A percentile compares a stretch with the other conserved stretches of the same genome.
These are phyloP conservation scores for Beauveria medogensis DNA, from an alignment of 2,329 filamentous ascomycete species.

Conservation along the genomic window DNA sequence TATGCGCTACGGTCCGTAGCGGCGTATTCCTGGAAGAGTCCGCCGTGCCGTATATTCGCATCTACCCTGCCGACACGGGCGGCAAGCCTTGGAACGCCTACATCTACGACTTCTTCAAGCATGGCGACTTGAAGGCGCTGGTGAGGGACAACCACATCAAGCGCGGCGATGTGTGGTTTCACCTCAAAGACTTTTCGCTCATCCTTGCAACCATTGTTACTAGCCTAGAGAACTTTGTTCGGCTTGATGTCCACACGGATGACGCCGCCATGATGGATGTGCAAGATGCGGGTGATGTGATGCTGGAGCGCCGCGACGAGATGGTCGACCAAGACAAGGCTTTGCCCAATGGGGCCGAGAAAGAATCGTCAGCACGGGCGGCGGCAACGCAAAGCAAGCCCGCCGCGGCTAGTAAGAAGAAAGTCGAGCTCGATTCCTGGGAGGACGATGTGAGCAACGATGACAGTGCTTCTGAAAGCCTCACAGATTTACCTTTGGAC, in stretches of 20 bases:
- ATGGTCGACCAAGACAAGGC: not conserved
- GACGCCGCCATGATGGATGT: slow-evolving; percentile 33
- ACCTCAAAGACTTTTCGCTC: slow-evolving; percentile 32
- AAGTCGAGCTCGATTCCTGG: slow-evolving; percentile 40
- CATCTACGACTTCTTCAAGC: slow-evolving; percentile 69
- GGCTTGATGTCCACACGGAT: slow-evolving; percentile 28
- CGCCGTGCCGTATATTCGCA: slow-evolving; percentile 59
- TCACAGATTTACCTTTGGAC: not conserved
- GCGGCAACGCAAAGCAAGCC: not conserved
- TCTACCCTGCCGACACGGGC: slow-evolving; percentile 48
- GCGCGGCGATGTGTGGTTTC: slow-evolving; percentile 62
- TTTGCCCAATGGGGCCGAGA: not conserved
- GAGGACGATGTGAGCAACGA: slow-evolving; percentile 26
- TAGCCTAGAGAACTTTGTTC: slow-evolving; percentile 48
- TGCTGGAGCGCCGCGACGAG: slow-evolving; percentile 25
- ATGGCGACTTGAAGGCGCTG: slow-evolving; percentile 46
- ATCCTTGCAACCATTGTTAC: slow-evolving; percentile 65
- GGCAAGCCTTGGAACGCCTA: slow-evolving; percentile 54
- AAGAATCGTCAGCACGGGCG: not conserved
- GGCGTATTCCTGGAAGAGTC: slow-evolving; percentile 69
- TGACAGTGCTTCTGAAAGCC: not conserved
- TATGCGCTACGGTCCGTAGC: slow-evolving; percentile 56
- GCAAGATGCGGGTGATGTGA: slow-evolving; percentile 33
- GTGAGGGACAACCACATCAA: slow-evolving; percentile 56
- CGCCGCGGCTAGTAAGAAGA: slow-evolving; percentile 23